phyloP scores from a whole-genome alignment of 139 green algal species.

The Zygnema cylindricum region DNA sequence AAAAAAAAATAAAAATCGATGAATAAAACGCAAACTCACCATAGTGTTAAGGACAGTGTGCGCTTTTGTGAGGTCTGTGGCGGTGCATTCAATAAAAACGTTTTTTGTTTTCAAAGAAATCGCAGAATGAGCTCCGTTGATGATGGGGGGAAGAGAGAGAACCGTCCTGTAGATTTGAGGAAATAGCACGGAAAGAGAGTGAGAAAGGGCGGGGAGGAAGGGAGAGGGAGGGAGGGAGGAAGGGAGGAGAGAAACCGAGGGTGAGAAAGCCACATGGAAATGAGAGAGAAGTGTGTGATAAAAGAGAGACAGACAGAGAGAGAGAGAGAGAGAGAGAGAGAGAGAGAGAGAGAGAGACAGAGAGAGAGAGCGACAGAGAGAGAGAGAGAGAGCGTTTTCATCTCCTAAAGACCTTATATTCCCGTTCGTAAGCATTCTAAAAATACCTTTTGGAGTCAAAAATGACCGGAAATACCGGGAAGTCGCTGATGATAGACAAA shows the following conservation, averaged over 20 bases:
- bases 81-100: conserved; percentile 98
- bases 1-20: too few species aligned
- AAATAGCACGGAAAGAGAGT: too few species aligned
- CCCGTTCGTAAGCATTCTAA: background rate
- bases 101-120: conserved; percentile 89
- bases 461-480: conserved; percentile 94
- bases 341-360: too few species aligned
- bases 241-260: background rate
- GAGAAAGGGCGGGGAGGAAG: conserved; percentile 3
- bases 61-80: conserved; percentile 95
- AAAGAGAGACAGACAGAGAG: too few species aligned
- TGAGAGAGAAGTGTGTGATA: too few species aligned
- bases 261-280: too few species aligned
- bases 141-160: conserved; percentile 96
- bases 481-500: conserved; percentile 92
- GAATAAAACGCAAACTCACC: conserved; percentile 33
- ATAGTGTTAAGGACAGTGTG: conserved; percentile 87
- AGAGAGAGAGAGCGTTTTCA: background rate
- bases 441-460: conserved; percentile 73
- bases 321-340: too few species aligned
- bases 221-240: background rate
- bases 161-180: conserved; percentile 80
- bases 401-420: background rate
- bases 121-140: conserved; percentile 93
- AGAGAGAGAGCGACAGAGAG: too few species aligned